Evolutionary conservation across 257 asterid species (phyloP).

Genomic region (Scutellaria barbata): DNA sequence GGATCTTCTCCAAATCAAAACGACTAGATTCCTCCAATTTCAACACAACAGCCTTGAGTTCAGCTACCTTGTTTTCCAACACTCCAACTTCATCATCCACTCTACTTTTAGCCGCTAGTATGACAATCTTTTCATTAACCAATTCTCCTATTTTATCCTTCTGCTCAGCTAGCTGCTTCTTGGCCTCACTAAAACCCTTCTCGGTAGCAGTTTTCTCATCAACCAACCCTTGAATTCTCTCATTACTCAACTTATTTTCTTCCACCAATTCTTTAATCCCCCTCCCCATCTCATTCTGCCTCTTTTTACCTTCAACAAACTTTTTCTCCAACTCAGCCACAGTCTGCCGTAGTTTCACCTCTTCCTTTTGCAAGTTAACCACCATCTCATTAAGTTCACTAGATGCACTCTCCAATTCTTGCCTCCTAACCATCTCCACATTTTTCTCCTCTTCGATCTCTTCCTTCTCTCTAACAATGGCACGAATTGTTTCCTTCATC

Average conservation of each 20-base stretch:
- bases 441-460: constrained; percentile 53
- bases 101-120: constrained; percentile 49
- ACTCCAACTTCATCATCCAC: constrained; percentile 48
- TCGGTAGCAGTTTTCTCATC: constrained; percentile 49
- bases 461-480: constrained; percentile 50
- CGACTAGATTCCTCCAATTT: constrained; percentile 42
- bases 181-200: constrained; percentile 49
- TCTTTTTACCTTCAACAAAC: constrained; percentile 51
- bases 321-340: constrained; percentile 67
- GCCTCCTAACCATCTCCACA: constrained; percentile 44
- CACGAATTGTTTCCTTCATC: constrained; percentile 46
- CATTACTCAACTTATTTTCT: constrained; percentile 51
- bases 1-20: constrained; percentile 42
- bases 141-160: constrained; percentile 41
- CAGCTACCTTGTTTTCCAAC: constrained; percentile 49
- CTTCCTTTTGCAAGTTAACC: constrained; percentile 46
- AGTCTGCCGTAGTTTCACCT: constrained; percentile 39
- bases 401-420: constrained; percentile 56
- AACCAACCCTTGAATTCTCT: constrained; percentile 44
- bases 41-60: constrained; percentile 41
- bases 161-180: constrained; percentile 45
- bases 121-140: constrained; percentile 46
- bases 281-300: constrained; percentile 53
- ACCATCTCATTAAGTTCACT: constrained; percentile 52
- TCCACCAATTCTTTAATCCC: constrained; percentile 48